These are phyloP conservation scores for Tricholoma matsutake DNA, from an alignment of 768 basidiomycete genomes.

Conservation along the genomic window DNA sequence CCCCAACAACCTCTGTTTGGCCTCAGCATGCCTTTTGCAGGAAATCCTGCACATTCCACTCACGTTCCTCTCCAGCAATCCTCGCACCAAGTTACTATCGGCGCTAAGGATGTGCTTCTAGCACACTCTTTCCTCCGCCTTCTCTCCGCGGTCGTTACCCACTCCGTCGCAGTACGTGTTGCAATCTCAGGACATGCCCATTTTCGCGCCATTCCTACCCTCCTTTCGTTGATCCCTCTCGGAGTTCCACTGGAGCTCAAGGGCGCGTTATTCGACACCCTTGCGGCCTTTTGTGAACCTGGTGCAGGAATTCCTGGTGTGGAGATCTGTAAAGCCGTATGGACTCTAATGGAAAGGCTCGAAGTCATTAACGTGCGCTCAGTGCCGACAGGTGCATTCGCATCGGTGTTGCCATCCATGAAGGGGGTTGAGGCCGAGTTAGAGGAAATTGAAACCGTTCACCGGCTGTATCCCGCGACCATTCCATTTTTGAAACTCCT, in stretches of 20 bases:
- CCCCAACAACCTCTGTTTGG: conserved; percentile 25
- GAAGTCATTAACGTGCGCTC: conserved; percentile 79
- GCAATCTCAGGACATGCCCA: conserved; percentile 74
- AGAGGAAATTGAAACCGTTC: conserved; percentile 80
- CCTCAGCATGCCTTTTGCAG: conserved; percentile 22
- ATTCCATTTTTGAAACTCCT: conserved; percentile 85
- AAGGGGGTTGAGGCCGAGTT: conserved; percentile 86
- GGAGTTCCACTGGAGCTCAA: conserved; percentile 89
- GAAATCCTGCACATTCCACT: conserved; percentile 28
- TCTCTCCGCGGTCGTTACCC: conserved; percentile 67
- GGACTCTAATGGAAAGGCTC: conserved; percentile 79
- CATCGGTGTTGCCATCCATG: conserved; percentile 48
- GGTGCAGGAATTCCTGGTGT: conserved; percentile 71
- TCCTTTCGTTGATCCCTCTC: conserved; percentile 75
- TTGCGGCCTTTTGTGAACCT: conserved; percentile 80
- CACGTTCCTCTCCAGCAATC: conserved; percentile 37
- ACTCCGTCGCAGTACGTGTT: conserved; percentile 75
- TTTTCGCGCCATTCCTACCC: conserved; percentile 77
- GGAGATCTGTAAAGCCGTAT: conserved; percentile 79
- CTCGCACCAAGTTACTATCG: conserved; percentile 46
- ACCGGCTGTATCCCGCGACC: conserved; percentile 82
- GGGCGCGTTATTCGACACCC: conserved; percentile 75
- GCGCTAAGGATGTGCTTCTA: conserved; percentile 71
- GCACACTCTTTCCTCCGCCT: conserved; percentile 81
- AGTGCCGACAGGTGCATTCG: conserved; percentile 34